Percentiles rank a stretch among this genome's conserved stretches.
Evolutionary conservation across 2,329 filamentous ascomycete species (phyloP).

Genomic region (Alternaria sp.): DNA sequence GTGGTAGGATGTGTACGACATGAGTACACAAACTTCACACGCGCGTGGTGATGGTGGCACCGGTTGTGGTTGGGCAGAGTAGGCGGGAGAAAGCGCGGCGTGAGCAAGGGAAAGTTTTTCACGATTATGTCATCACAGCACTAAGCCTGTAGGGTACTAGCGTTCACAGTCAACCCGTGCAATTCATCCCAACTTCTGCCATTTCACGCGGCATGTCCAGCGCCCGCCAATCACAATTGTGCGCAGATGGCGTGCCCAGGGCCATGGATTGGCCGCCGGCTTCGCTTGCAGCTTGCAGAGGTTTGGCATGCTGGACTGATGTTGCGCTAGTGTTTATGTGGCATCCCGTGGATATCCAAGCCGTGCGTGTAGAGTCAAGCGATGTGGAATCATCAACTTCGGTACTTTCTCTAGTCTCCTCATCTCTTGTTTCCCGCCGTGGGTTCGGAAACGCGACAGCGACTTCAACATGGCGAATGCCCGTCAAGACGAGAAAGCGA

Average conservation of each 20-base stretch:
- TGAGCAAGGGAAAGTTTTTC: constrained; percentile 10
- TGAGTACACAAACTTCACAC: neutral
- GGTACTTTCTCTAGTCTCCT: neutral
- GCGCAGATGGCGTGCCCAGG: neutral
- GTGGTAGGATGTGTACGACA: neutral
- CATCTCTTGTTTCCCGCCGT: neutral
- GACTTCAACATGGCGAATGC: neutral
- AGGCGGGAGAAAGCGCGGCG: neutral
- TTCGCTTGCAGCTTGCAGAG: constrained; percentile 2
- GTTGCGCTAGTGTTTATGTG: constrained; percentile 22
- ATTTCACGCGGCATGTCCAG: constrained; percentile 3
- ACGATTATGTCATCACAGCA: neutral
- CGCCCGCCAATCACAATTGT: constrained; percentile 1
- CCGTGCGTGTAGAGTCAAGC: constrained; percentile 16
- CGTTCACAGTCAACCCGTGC: neutral
- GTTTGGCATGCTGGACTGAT: constrained; percentile 1
- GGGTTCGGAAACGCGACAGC: too few species aligned
- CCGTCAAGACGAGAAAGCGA: constrained; percentile 19
- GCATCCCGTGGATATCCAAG: constrained; percentile 22
- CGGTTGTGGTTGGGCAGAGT: constrained; percentile 1
- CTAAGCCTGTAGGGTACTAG: neutral
- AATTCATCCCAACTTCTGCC: constrained; percentile 2
- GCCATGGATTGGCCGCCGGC: neutral
- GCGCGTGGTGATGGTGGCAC: neutral
- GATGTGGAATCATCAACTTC: neutral